Base-by-base conservation (phyloP, 208 protist species). In the Leishmania braziliensis region DNA sequence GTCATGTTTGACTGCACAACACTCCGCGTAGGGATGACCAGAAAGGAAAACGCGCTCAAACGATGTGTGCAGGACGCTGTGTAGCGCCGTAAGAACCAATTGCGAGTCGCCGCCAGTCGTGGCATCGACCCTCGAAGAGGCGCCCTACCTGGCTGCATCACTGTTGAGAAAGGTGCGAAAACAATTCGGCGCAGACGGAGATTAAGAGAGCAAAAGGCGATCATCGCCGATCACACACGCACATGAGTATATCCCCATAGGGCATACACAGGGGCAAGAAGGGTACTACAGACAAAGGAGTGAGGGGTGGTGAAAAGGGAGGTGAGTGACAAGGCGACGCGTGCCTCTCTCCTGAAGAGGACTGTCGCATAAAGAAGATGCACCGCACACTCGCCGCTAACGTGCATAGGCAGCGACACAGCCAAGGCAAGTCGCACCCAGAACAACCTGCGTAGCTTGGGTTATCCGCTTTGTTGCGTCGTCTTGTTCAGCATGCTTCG, bases 1-100 rank as follows among this genome's bases (percentile, higher is more conserved):
- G 66, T 62, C 46, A 51, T 56, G 75, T 86, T 88, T 0, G 92
- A 95, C 84, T 97, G 94, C 56, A 97, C 89, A 23, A 96, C 80
- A 33, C 29, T 43, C 43, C 85, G 80, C 29, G 9, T n/a, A 6
- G 81, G 36, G 0, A 79, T 63, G 20, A n/a, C 16, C 36, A 84
- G 39, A 2, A 36, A 53, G 58, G 43, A 43, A 46, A 20, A 51
- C 20, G 43, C 3, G 26, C n/a, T 8, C 54, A 56, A 54, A 63
- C 23, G 12, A 43, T 75, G 74, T 23, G 20, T 26, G 16, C 20
- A 23, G 18, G 33, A 50, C 36, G 14, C 73, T 12, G 33, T 66
- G 54, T 23, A 10, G 26, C 71, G n/a, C n/a, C 50, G 51, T 14
- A 75, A 54, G 12, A 48, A 50, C 12, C 4, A 56, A 12, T 48